Conservation (phyloP, 1,139 yeast species). For the Starmera stellimalicola region DNA sequence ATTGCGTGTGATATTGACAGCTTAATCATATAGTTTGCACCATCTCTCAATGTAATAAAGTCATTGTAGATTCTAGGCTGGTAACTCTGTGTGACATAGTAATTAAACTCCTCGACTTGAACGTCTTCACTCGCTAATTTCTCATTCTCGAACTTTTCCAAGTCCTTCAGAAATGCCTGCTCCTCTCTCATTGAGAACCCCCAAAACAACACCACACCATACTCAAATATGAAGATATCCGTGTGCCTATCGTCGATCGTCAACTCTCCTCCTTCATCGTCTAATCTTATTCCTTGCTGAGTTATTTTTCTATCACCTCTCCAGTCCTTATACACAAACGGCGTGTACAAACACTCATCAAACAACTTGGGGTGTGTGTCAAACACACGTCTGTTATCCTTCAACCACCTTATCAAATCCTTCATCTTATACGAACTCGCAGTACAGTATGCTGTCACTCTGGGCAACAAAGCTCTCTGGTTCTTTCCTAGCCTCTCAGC, state of each 20-base stretch:
- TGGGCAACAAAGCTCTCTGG: slow-evolving; percentile 72
- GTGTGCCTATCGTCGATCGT: slow-evolving; percentile 64
- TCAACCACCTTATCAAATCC: slow-evolving; percentile 76
- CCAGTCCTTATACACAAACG: slow-evolving; percentile 79
- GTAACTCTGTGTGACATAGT: slow-evolving; percentile 84
- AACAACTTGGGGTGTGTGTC: slow-evolving; percentile 79
- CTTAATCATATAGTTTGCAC: slow-evolving; percentile 82
- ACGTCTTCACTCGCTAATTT: slow-evolving; percentile 85
- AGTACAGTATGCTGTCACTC: slow-evolving; percentile 94
- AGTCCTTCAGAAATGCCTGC: slow-evolving; percentile 67
- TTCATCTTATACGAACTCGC: slow-evolving; percentile 88
- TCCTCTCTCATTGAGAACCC: slow-evolving; percentile 85
- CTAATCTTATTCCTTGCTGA: slow-evolving; percentile 53
- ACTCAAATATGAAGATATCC: slow-evolving; percentile 83
- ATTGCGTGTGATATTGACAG: slow-evolving; percentile 84
- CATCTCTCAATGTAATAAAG: slow-evolving; percentile 86
- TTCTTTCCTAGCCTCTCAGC: slow-evolving; percentile 90
- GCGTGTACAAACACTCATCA: slow-evolving; percentile 91
- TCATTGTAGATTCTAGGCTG: slow-evolving; percentile 95
- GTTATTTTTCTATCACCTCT: slow-evolving; percentile 40
- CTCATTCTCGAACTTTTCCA: slow-evolving; percentile 84
- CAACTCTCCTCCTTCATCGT: slow-evolving; percentile 92
- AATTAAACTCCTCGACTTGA: slow-evolving; percentile 89
- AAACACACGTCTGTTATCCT: slow-evolving; percentile 64
- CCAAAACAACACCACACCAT: slow-evolving; percentile 94